phyloP scores from a whole-genome alignment of 2,329 filamentous ascomycete species.

The Alternaria sp. region DNA sequence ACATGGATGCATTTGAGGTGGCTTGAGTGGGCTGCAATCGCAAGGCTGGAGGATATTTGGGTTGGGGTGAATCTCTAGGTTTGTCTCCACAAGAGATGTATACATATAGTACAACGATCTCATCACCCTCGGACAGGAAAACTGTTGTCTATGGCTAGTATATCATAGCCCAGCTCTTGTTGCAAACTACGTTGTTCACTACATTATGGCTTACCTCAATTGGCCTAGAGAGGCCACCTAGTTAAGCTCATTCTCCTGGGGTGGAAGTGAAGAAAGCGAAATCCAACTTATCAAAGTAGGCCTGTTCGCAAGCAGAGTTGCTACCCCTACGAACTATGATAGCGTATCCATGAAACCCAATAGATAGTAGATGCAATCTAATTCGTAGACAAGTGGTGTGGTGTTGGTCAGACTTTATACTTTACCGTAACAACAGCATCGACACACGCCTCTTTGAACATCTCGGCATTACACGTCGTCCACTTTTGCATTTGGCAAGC shows the following conservation, averaged over 20 bases:
- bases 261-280: too few relatives aligned
- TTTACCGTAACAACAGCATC: not conserved
- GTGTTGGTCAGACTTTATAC: not conserved
- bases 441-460: not conserved
- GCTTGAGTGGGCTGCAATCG: conserved; percentile 3
- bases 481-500: not conserved
- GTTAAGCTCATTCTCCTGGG: too few relatives aligned
- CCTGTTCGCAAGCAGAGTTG: too few relatives aligned
- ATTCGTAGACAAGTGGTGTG: too few relatives aligned
- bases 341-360: too few relatives aligned
- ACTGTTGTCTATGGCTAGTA: not conserved
- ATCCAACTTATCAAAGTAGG: too few relatives aligned
- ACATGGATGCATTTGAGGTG: conserved; percentile 43
- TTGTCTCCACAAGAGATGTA: too few relatives aligned
- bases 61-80: not conserved
- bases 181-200: not conserved
- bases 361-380: too few relatives aligned
- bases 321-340: too few relatives aligned
- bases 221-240: too few relatives aligned
- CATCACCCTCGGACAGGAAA: not conserved
- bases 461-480: not conserved
- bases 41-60: not conserved
- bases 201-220: too few relatives aligned
- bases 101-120: not conserved
- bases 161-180: not conserved